Conservation (phyloP, 495 filamentous ascomycete genomes). For the Talaromyces adpressus region DNA sequence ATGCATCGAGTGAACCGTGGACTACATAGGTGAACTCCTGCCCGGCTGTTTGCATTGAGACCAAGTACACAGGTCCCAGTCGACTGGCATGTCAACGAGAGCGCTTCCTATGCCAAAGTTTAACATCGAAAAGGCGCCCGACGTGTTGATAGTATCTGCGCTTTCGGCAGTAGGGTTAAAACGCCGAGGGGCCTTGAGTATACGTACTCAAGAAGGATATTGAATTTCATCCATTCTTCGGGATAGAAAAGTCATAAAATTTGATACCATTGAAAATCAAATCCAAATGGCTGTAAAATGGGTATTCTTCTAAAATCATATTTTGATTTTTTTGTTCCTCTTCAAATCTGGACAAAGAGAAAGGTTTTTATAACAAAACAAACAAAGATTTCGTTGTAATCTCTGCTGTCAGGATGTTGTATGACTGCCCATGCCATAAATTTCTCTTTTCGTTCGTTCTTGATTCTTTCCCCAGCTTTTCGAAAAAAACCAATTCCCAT, state of each 20-base stretch:
- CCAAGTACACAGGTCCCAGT: no score
- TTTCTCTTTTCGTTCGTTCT: not conserved
- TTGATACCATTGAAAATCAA: not conserved
- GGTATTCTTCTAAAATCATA: constrained; percentile 3
- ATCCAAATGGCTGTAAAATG: not conserved
- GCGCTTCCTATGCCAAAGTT: not conserved
- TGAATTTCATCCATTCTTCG: no score
- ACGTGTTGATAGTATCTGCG: not conserved
- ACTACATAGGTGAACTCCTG: no score
- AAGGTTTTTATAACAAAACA: not conserved
- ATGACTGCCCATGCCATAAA: not conserved
- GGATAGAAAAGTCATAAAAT: not conserved
- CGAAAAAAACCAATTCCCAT: not conserved
- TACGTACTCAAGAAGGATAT: no score
- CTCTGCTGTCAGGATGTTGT: not conserved
- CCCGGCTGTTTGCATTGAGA: no score
- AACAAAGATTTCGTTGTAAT: not conserved
- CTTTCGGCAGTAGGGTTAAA: not conserved
- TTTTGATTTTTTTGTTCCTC: constrained; percentile 5
- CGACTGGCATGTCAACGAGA: no score
- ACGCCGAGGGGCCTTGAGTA: not conserved
- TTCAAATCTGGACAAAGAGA: not conserved
- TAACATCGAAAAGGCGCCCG: not conserved
- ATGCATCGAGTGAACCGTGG: no score
- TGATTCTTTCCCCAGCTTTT: not conserved